phyloP scores from a whole-genome alignment of 305 asterid genomes.

The Monarda citriodora region DNA sequence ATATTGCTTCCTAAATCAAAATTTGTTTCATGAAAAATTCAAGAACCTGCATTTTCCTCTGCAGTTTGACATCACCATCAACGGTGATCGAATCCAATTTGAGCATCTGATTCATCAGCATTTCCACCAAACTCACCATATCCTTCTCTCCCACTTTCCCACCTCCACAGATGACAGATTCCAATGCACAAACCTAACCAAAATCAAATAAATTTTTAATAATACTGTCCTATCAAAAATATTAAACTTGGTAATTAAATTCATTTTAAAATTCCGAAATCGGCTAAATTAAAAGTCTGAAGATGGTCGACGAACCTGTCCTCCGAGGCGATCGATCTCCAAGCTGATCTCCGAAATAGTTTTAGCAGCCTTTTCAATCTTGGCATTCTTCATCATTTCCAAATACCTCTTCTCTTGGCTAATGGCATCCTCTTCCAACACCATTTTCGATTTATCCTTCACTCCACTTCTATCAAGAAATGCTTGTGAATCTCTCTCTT shows the following conservation, averaged over 20 bases:
- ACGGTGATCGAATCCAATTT: slow-evolving; percentile 67
- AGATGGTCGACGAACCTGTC: slow-evolving; percentile 42
- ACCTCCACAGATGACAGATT: slow-evolving; percentile 62
- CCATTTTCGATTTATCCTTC: slow-evolving; percentile 87
- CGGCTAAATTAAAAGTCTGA: too few relatives aligned
- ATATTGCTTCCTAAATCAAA: not conserved
- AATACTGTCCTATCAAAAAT: too few relatives aligned
- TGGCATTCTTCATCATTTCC: slow-evolving; percentile 68
- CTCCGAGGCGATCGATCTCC: slow-evolving; percentile 75
- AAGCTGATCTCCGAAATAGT: slow-evolving; percentile 67
- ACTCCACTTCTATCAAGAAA: slow-evolving; percentile 81
- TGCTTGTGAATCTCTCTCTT: slow-evolving; percentile 79
- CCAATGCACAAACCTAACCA: slow-evolving; percentile 73
- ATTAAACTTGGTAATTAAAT: too few relatives aligned
- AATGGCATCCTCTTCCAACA: slow-evolving; percentile 77
- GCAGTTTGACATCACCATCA: slow-evolving; percentile 75
- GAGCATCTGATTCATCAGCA: slow-evolving; percentile 81
- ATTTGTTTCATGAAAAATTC: not conserved
- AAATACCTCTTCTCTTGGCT: slow-evolving; percentile 77
- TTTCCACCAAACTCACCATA: slow-evolving; percentile 54
- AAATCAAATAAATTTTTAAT: not conserved
- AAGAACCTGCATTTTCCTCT: slow-evolving; percentile 84
- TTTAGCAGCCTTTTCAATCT: slow-evolving; percentile 69
- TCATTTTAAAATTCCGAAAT: too few relatives aligned
- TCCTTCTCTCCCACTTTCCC: slow-evolving; percentile 74